Conservation (phyloP, 768 basidiomycete species). For the Naganishia kalamii region DNA sequence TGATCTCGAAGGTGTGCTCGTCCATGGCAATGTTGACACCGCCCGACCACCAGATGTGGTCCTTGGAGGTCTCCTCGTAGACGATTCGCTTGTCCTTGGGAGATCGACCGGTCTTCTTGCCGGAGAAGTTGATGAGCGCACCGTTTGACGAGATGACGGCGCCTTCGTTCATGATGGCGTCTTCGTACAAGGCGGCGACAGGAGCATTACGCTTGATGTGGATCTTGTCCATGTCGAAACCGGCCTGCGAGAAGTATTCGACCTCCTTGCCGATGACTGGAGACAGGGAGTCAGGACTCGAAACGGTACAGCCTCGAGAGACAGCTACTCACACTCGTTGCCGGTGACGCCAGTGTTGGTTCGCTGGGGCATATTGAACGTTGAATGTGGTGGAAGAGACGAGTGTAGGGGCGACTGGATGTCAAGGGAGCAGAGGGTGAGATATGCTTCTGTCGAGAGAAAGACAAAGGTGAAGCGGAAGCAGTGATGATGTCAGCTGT, state of each 20-base stretch:
- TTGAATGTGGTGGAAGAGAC: not conserved
- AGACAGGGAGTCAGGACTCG: not conserved
- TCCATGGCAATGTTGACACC: constrained; percentile 99
- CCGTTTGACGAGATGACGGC: constrained; percentile 95
- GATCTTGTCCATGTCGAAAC: constrained; percentile 97
- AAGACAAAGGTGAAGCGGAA: not conserved
- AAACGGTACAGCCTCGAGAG: not conserved
- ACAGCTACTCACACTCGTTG: constrained; percentile 13
- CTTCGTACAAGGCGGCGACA: constrained; percentile 81
- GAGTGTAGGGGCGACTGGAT: not conserved
- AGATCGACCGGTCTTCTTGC: constrained; percentile 95
- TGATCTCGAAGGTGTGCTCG: constrained; percentile 91
- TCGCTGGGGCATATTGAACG: not conserved
- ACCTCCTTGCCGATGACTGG: constrained; percentile 86
- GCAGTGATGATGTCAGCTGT: not conserved
- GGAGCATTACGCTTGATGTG: constrained; percentile 60
- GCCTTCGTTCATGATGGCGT: constrained; percentile 96
- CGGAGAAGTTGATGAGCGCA: constrained; percentile 98
- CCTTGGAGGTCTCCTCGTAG: constrained; percentile 90
- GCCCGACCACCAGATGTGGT: constrained; percentile 94
- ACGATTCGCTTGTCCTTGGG: constrained; percentile 99
- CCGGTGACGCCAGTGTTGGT: constrained; percentile 13
- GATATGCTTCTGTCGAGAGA: not conserved
- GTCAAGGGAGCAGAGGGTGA: too few species aligned
- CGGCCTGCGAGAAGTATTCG: constrained; percentile 96